phyloP scores from a whole-genome alignment of 768 basidiomycete genomes.

The Suillus occidentalis region DNA sequence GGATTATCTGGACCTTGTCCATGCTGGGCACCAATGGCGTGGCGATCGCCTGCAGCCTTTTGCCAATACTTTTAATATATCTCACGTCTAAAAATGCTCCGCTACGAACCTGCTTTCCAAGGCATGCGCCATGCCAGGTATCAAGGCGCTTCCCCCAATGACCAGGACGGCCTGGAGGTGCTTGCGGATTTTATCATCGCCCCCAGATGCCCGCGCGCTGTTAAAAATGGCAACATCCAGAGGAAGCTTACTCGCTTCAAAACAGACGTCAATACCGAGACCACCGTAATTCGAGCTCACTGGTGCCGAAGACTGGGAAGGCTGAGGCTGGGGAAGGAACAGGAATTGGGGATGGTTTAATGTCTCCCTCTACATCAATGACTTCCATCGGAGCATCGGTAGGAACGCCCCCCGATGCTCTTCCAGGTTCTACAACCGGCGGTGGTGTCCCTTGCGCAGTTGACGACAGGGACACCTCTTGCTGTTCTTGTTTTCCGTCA shows the following conservation, averaged over 20 bases:
- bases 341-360: conserved; percentile 30
- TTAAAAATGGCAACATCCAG: conserved; percentile 93
- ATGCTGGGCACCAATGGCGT: conserved; percentile 80
- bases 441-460: conserved; percentile 34
- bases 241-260: conserved; percentile 87
- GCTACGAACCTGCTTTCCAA: conserved; percentile 74
- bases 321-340: conserved; percentile 25
- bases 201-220: conserved; percentile 82
- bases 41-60: conserved; percentile 78
- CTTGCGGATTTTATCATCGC: conserved; percentile 87
- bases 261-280: conserved; percentile 71
- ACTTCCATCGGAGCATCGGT: conserved; percentile 42
- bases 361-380: conserved; percentile 50
- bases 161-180: conserved; percentile 86
- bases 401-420: conserved; percentile 15
- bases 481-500: conserved; percentile 33
- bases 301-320: conserved; percentile 18
- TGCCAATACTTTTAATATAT: conserved; percentile 3
- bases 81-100: not conserved
- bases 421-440: conserved; percentile 19
- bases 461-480: conserved; percentile 33
- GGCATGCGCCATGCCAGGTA: conserved; percentile 83
- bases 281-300: conserved; percentile 39
- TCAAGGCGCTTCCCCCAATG: conserved; percentile 79
- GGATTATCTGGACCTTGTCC: conserved; percentile 88